These are phyloP conservation scores for Metarhizium album DNA, from an alignment of 2,329 filamentous ascomycete genomes.

Conservation along the genomic window DNA sequence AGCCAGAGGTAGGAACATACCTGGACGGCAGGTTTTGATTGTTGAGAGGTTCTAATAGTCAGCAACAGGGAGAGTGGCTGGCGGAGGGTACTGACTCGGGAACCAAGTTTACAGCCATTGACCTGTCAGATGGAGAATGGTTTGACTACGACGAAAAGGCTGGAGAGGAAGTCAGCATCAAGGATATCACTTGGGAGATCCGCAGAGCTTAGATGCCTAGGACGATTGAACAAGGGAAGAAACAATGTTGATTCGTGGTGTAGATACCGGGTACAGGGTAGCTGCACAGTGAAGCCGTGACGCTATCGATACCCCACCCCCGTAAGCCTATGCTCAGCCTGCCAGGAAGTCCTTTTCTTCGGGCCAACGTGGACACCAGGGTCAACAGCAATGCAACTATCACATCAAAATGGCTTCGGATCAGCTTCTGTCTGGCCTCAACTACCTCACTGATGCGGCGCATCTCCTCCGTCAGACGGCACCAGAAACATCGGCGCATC, in stretches of 20 bases:
- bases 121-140: conserved; percentile 87
- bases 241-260: not conserved
- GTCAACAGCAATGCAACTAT: not conserved
- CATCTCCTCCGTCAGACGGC: conserved; percentile 42
- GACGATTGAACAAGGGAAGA: not conserved
- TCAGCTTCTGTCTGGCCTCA: conserved; percentile 15
- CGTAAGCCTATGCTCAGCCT: not conserved
- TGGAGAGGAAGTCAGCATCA: conserved; percentile 83
- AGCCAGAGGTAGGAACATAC: conserved; percentile 57
- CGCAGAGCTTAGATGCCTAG: conserved; percentile 45
- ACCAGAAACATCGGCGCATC: conserved; percentile 46
- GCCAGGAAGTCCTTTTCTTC: not conserved
- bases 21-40: not conserved
- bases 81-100: conserved; percentile 70
- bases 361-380: not conserved
- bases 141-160: conserved; percentile 97
- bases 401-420: conserved; percentile 9
- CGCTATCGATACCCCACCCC: not conserved
- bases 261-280: not conserved
- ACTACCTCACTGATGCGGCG: conserved; percentile 47
- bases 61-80: conserved; percentile 70
- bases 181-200: conserved; percentile 80
- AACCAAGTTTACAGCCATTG: conserved; percentile 73
- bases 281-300: not conserved
- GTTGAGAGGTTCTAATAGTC: not conserved